phyloP scores from a whole-genome alignment of 2,329 filamentous ascomycete species.

The Pseudodiploospora longispora region DNA sequence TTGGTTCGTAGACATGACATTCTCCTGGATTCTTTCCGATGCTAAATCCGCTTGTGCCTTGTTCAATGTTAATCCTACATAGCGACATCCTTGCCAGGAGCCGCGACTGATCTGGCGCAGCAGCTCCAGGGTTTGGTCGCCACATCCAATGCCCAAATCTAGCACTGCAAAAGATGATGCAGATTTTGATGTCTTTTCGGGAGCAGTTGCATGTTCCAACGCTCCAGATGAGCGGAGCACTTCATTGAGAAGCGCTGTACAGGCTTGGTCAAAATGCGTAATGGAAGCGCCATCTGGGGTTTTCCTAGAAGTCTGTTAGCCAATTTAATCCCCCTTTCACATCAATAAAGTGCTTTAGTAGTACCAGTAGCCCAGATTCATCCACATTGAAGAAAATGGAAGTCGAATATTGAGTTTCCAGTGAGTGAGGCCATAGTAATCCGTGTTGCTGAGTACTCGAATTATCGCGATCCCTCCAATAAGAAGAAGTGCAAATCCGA shows the following conservation, averaged over 20 bases:
- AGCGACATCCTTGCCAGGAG: slow-evolving; percentile 26
- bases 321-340: not conserved
- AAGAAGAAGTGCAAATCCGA: no score
- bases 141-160: slow-evolving; percentile 52
- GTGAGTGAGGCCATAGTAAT: slow-evolving; percentile 44
- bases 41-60: slow-evolving; percentile 33
- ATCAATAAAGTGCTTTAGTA: not conserved
- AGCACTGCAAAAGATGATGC: slow-evolving; percentile 28
- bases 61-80: slow-evolving; percentile 47
- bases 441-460: slow-evolving; percentile 1
- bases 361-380: slow-evolving; percentile 56
- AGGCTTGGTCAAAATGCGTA: slow-evolving; percentile 36
- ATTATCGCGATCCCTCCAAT: no score
- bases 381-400: slow-evolving; percentile 48
- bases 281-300: slow-evolving; percentile 19
- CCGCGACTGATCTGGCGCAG: slow-evolving; percentile 21
- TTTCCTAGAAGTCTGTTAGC: slow-evolving; percentile 17
- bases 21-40: slow-evolving; percentile 18
- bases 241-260: slow-evolving; percentile 38
- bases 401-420: slow-evolving; percentile 45
- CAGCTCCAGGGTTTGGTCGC: slow-evolving; percentile 43
- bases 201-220: slow-evolving; percentile 8
- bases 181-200: not conserved
- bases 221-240: slow-evolving; percentile 37
- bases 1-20: no score